Base-by-base conservation (phyloP, 148 eudicot species). In the Spergularia bocconei region DNA sequence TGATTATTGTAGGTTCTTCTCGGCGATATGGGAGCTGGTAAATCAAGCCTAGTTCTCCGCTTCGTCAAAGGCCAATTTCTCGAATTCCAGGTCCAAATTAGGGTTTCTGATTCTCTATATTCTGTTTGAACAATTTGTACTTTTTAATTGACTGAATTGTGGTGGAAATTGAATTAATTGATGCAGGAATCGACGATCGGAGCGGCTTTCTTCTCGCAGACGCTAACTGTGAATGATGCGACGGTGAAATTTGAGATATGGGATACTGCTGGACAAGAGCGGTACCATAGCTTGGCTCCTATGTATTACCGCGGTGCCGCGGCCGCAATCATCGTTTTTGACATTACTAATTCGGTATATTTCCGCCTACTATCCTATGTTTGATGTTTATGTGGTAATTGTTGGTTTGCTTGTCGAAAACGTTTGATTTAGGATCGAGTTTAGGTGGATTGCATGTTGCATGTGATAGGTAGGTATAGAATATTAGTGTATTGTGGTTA, bases 11-110 rank as follows among this genome's bases (percentile, higher is more conserved):
- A 95, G 98, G 98, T 95, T 21, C 86, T 95, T 80, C 86, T 95
- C 7, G 98, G 98, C n/a, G 98, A 95, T 51, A 92, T 95, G 98
- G 98, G 98, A 84, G 90, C 98, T 38, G 97, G 98, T 11, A 95
- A 95, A 86, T 95, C 97, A 2, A 95, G 98, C 81, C 89, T 95
- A 20, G 97, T 95, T 11, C 82, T 95, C 62, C 98, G 98, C 17
- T 95, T 95, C 74, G 97, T 95, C 69, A 95, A 95, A 80, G 98
- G 97, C 21, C 98, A 95, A 81, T 95, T 95, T 52, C 92, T 92
- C 36, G 98, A 92, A 81, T 95, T 95, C 44, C 98, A 91, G 88
- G 98, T 94, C 48, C 23, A 20, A 20, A 14, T 57, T 52, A 68
- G 79, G 81, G 82, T 82, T 79, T 61, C 33, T n/a, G 53, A 4